phyloP scores from a whole-genome alignment of 306 rosid genomes.

The Phaseolus lunatus region DNA sequence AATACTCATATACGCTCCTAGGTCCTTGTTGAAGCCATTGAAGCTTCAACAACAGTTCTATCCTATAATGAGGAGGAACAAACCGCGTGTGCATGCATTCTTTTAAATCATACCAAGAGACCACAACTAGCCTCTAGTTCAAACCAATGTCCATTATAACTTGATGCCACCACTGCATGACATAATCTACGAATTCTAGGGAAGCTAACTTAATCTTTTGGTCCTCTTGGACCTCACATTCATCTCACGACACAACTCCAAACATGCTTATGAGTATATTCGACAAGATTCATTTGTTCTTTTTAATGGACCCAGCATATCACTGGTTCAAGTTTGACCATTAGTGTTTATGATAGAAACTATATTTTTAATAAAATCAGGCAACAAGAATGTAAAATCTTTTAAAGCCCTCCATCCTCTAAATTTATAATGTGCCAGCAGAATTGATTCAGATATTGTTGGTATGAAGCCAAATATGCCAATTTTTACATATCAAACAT shows the following conservation, averaged over 20 bases:
- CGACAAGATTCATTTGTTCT: conserved; percentile 64
- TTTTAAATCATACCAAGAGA: no score
- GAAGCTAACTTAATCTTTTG: no score
- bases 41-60: no score
- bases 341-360: conserved; percentile 19
- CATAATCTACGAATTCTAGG: no score
- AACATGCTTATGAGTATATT: conserved; percentile 78
- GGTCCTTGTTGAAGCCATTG: no score
- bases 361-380: neutral
- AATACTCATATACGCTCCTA: no score
- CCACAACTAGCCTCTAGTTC: no score
- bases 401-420: neutral
- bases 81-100: no score
- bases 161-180: no score
- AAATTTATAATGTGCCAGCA: neutral
- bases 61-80: no score
- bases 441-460: neutral
- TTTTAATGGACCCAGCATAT: neutral
- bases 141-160: no score
- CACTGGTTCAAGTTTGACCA: conserved; percentile 40
- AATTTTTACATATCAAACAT: neutral
- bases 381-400: neutral
- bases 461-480: neutral
- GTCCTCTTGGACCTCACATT: no score
- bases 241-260: conserved; percentile 67